Percentiles rank a stretch among this genome's conserved stretches.
Evolutionary conservation across 345 rosid species (phyloP).

Genomic region (Acer yangbiense): DNA sequence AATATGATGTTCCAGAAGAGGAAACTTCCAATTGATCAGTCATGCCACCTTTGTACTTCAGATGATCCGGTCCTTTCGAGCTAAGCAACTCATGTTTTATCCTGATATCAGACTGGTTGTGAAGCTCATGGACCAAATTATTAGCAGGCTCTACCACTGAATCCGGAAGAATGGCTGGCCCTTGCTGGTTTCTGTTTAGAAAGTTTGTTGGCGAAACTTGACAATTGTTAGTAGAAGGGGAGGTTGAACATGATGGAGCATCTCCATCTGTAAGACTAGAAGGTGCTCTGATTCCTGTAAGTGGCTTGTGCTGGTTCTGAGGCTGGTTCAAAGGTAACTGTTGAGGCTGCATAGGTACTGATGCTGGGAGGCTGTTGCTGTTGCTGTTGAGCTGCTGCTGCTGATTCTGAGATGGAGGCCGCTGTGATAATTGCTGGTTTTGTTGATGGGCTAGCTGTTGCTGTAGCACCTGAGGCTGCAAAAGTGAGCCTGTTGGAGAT

Average conservation of each 20-base stretch:
- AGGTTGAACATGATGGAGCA: conserved; percentile 94
- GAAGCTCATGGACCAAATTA: conserved; percentile 69
- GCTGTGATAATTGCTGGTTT: conserved; percentile 53
- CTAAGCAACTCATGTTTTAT: conserved; percentile 60
- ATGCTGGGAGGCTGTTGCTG: conserved; percentile 56
- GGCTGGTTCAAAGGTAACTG: conserved; percentile 57
- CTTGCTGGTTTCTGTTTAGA: conserved; percentile 65
- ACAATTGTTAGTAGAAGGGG: conserved; percentile 91
- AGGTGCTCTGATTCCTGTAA: conserved; percentile 51
- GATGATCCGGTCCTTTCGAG: conserved; percentile 56
- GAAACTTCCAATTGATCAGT: conserved; percentile 90
- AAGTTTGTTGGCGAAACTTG: conserved; percentile 69
- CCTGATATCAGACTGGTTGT: conserved; percentile 57
- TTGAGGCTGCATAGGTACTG: conserved; percentile 59
- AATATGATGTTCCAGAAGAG: conserved; percentile 91
- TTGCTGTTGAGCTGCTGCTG: conserved; percentile 59
- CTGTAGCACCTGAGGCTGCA: conserved; percentile 75
- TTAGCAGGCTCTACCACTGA: conserved; percentile 53
- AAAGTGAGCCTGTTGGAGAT: conserved; percentile 53
- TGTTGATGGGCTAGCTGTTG: conserved; percentile 56
- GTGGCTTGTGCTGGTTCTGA: conserved; percentile 56
- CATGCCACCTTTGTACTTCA: conserved; percentile 61
- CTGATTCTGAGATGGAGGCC: conserved; percentile 58
- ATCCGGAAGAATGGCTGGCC: conserved; percentile 55
- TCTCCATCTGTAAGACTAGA: conserved; percentile 85